phyloP scores from a whole-genome alignment of 371 early-diverging fungal genomes.

The Synchytrium microbalum region DNA sequence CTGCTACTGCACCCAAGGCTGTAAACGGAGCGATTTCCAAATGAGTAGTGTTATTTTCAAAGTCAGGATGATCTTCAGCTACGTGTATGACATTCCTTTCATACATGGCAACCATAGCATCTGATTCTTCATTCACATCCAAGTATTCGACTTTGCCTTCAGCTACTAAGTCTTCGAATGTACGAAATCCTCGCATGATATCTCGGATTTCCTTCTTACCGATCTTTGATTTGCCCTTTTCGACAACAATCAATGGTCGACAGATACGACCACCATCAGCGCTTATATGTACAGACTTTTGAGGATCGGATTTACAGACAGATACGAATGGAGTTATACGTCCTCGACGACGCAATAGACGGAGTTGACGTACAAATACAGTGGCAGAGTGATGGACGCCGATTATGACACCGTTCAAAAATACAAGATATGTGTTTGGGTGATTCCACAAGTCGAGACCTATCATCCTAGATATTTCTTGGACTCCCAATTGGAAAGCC shows the following conservation, averaged over 20 bases:
- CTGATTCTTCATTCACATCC: constrained; percentile 98
- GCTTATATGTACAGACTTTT: constrained; percentile 84
- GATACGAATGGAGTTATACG: constrained; percentile 87
- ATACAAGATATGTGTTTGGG: constrained; percentile 68
- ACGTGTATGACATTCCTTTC: constrained; percentile 62
- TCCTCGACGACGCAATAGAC: constrained; percentile 79
- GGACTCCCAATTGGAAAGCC: constrained; percentile 76
- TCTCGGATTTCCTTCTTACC: constrained; percentile 62
- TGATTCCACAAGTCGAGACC: constrained; percentile 72
- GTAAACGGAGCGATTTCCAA: constrained; percentile 98
- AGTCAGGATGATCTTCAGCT: background rate
- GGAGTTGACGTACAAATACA: constrained; percentile 74
- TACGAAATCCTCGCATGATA: constrained; percentile 54
- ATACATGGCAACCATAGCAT: constrained; percentile 89
- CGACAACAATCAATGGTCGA: constrained; percentile 96
- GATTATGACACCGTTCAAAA: constrained; percentile 86
- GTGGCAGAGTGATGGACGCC: constrained; percentile 78
- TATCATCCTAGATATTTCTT: constrained; percentile 76
- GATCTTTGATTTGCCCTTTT: constrained; percentile 67
- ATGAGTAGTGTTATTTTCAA: constrained; percentile 75
- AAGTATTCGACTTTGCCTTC: constrained; percentile 97
- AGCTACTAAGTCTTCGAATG: constrained; percentile 85
- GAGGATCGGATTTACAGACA: constrained; percentile 79
- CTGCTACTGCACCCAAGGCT: constrained; percentile 94
- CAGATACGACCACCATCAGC: constrained; percentile 98